phyloP scores from a whole-genome alignment of 768 basidiomycete genomes.

The Lactifluus hygrophoroides region DNA sequence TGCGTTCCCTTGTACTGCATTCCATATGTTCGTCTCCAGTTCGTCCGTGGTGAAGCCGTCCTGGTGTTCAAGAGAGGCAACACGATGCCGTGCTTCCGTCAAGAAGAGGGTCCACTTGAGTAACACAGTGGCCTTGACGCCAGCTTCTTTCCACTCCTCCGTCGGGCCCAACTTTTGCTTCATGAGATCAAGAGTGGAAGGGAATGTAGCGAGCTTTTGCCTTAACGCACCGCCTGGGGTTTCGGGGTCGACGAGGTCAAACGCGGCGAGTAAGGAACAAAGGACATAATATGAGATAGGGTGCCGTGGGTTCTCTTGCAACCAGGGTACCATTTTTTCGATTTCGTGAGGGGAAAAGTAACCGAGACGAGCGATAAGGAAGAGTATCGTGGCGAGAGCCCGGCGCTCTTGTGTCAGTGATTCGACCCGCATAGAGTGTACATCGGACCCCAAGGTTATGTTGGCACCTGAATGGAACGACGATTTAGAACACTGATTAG shows the following conservation, averaged over 20 bases:
- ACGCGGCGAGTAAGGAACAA: slow-evolving; percentile 50
- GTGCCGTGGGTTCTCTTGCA: slow-evolving; percentile 56
- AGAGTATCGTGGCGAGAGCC: slow-evolving; percentile 53
- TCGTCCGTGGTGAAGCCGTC: slow-evolving; percentile 67
- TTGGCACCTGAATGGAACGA: slow-evolving; percentile 28
- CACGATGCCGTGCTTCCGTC: slow-evolving; percentile 63
- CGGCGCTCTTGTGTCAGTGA: slow-evolving; percentile 70
- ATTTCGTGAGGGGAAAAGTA: slow-evolving; percentile 53
- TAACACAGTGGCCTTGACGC: slow-evolving; percentile 63
- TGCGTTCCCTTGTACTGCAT: slow-evolving; percentile 74
- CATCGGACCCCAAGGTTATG: slow-evolving; percentile 52
- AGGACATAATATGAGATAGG: slow-evolving; percentile 63
- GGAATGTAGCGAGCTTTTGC: slow-evolving; percentile 39
- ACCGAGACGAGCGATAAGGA: slow-evolving; percentile 54
- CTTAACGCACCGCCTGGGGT: slow-evolving; percentile 39
- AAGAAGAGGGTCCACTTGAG: slow-evolving; percentile 86
- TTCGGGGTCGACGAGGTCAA: slow-evolving; percentile 57
- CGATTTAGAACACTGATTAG: background rate
- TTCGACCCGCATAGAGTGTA: slow-evolving; percentile 59
- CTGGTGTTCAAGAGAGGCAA: slow-evolving; percentile 53
- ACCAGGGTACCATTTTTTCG: slow-evolving; percentile 60
- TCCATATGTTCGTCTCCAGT: slow-evolving; percentile 74
- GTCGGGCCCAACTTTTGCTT: slow-evolving; percentile 43
- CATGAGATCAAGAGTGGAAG: slow-evolving; percentile 46
- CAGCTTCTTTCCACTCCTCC: slow-evolving; percentile 58